These are phyloP conservation scores for Pythium oligandrum DNA, from an alignment of 352 stramenopile genomes.

Conservation along the genomic window DNA sequence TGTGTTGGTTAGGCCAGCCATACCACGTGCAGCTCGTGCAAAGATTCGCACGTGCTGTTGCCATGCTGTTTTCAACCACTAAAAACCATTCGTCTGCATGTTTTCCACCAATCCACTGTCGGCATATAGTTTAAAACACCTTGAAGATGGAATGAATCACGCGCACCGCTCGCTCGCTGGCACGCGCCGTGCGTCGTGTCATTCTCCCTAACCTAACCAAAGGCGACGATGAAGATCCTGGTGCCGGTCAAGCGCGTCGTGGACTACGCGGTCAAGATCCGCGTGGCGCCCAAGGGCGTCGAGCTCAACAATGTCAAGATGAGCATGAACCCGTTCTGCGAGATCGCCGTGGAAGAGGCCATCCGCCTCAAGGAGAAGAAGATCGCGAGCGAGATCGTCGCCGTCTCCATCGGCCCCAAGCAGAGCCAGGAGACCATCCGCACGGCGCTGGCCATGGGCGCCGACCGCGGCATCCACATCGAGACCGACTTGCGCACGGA, in stretches of 20 bases:
- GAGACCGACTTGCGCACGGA: conserved; percentile 95
- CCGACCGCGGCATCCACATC: conserved; percentile 97
- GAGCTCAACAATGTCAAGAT: conserved; percentile 99
- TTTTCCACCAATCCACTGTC: conserved; percentile 3
- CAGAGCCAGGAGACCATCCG: conserved; percentile 95
- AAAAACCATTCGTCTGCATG: not conserved
- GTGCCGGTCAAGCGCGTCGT: conserved; percentile 97
- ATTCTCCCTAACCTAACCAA: too few relatives aligned
- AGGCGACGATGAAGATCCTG: conserved; percentile 81
- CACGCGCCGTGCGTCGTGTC: too few relatives aligned
- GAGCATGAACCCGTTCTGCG: conserved; percentile 99
- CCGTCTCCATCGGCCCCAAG: conserved; percentile 97
- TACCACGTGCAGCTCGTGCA: conserved; percentile 11
- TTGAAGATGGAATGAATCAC: conserved; percentile 6
- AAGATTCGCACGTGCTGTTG: conserved; percentile 16
- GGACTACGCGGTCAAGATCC: conserved; percentile 98
- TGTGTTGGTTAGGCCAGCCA: conserved; percentile 1
- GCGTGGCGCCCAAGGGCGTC: conserved; percentile 91
- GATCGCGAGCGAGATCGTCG: conserved; percentile 91
- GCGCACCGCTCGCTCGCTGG: too few relatives aligned
- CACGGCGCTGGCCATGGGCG: conserved; percentile 92
- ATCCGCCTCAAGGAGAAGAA: conserved; percentile 99
- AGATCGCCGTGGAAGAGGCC: conserved; percentile 97
- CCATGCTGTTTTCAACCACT: conserved; percentile 14
- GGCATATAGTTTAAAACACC: conserved; percentile 17